Evolutionary conservation across 2,329 filamentous ascomycete genomes (phyloP).

Genomic region (Colletotrichum filicis): DNA sequence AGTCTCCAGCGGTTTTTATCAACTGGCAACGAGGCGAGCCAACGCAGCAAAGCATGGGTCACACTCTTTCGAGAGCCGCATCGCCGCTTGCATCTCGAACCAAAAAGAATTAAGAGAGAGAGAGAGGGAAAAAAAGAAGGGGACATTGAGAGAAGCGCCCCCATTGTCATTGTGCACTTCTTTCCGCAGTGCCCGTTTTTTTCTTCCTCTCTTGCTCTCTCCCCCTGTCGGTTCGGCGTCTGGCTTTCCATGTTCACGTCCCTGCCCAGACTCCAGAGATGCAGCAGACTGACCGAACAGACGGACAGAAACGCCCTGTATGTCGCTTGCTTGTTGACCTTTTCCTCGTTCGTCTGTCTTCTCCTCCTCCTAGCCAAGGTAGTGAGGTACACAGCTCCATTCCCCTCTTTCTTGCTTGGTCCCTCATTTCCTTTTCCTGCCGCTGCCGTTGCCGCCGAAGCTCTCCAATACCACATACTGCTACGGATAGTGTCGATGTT

Average conservation of each 20-base stretch:
- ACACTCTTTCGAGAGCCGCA: conserved; percentile 73
- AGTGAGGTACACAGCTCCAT: conserved; percentile 36
- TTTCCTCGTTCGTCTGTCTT: neutral
- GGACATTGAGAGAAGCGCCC: conserved; percentile 12
- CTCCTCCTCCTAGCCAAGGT: conserved; percentile 45
- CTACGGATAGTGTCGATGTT: conserved; percentile 9
- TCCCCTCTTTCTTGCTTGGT: conserved; percentile 38
- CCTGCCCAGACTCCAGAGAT: neutral
- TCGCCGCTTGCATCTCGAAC: conserved; percentile 67
- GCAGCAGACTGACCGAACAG: neutral
- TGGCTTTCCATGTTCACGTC: conserved; percentile 10
- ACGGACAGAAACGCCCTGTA: conserved; percentile 2
- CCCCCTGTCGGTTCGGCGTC: conserved; percentile 3
- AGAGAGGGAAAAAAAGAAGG: neutral
- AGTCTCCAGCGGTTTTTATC: conserved; percentile 72
- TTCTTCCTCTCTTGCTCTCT: neutral
- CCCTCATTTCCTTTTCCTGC: conserved; percentile 47
- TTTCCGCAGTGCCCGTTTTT: conserved; percentile 27
- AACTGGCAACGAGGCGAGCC: conserved; percentile 88
- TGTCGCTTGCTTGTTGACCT: conserved; percentile 3
- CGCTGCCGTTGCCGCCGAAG: conserved; percentile 32
- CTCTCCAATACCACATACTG: conserved; percentile 26
- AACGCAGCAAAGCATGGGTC: conserved; percentile 88
- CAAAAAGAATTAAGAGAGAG: conserved; percentile 12
- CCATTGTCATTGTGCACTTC: conserved; percentile 13